Conservation (phyloP, 1,139 yeast species). For the Zygosaccharomyces pseudobailii region DNA sequence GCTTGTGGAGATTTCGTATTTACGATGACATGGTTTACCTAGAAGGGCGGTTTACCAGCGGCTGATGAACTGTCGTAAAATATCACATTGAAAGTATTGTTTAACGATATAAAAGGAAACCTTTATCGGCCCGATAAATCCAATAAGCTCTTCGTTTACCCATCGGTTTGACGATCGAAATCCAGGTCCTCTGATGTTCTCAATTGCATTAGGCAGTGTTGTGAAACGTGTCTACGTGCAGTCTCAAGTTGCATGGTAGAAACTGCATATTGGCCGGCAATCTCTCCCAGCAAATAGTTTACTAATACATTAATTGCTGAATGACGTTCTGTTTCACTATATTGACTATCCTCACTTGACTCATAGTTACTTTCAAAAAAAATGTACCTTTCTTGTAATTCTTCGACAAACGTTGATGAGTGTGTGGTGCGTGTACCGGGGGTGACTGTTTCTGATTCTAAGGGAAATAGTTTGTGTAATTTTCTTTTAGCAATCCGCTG, state of each 20-base stretch:
- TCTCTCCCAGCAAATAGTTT: slow-evolving; percentile 10
- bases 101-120: neutral
- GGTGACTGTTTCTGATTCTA: slow-evolving; percentile 8
- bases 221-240: slow-evolving; percentile 15
- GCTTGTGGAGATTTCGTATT: neutral
- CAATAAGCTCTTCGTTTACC: neutral
- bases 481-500: slow-evolving; percentile 30
- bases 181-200: neutral
- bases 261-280: slow-evolving; percentile 18
- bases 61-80: neutral
- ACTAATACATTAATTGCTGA: slow-evolving; percentile 15
- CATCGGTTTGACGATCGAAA: neutral
- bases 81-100: neutral
- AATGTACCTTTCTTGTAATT: slow-evolving; percentile 24
- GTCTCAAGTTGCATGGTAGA: slow-evolving; percentile 13
- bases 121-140: neutral
- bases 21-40: neutral
- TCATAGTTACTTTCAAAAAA: slow-evolving; percentile 7
- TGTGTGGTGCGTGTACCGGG: neutral
- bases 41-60: neutral
- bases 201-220: slow-evolving; percentile 7
- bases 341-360: slow-evolving; percentile 4
- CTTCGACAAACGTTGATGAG: slow-evolving; percentile 16
- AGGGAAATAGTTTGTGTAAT: slow-evolving; percentile 28
- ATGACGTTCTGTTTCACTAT: slow-evolving; percentile 6